Percentiles rank a stretch among this genome's conserved stretches.
phyloP scores from a whole-genome alignment of 179 eudicot species.

The Camellia oleifera region DNA sequence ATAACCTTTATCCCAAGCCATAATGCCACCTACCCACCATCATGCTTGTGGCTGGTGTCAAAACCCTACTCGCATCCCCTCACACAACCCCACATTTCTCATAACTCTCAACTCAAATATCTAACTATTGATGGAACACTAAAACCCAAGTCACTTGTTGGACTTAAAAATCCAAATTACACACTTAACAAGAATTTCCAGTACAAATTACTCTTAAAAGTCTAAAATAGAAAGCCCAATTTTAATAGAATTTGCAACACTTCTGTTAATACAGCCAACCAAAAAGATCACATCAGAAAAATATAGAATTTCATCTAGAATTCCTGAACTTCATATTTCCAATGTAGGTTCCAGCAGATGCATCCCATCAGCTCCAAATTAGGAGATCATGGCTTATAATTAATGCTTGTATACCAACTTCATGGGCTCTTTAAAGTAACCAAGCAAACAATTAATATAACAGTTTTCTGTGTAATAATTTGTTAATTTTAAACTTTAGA shows the following conservation, averaged over 20 bases:
- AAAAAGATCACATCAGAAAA: not conserved
- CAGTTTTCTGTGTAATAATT: not conserved
- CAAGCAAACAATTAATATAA: not conserved
- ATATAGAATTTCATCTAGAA: not conserved
- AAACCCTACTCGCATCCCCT: not conserved
- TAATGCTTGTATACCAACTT: not conserved
- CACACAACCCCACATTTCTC: not conserved
- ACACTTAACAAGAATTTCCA: not conserved
- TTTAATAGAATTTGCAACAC: not conserved
- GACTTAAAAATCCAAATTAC: not conserved
- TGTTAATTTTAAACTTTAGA: not conserved
- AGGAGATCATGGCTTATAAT: not conserved
- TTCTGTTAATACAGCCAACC: not conserved
- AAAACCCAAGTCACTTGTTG: not conserved
- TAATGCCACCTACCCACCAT: too few relatives aligned
- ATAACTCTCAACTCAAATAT: not conserved
- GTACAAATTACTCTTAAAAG: not conserved
- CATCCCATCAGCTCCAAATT: not conserved
- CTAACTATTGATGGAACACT: not conserved
- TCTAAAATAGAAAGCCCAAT: not conserved
- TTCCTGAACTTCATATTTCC: not conserved
- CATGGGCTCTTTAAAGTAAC: not conserved
- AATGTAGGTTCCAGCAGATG: not conserved
- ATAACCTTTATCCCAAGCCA: too few relatives aligned
- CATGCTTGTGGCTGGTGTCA: not conserved